Evolutionary conservation across 2,329 filamentous ascomycete species (phyloP), one percentile per base, ranked within the genome.

Genomic region (Coniella vitis): DNA sequence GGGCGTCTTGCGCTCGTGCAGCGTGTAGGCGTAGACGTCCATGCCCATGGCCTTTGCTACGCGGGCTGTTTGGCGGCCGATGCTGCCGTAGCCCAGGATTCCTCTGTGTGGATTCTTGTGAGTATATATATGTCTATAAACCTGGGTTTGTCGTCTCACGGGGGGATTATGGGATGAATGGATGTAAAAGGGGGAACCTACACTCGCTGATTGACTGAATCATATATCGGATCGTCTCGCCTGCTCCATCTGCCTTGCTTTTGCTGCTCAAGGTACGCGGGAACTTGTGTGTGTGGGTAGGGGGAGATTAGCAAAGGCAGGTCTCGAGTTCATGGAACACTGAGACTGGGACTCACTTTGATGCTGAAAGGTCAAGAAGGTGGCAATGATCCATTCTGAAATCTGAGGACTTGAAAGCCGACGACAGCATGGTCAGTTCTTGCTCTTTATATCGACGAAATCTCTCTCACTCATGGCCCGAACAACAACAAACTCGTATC

Each of bases 11-110:
- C 84, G 81, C 1, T 84, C 77, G 21, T 78, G 79, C 0, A 86
- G 81, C 0, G 86, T 91, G 68, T 86, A 90, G 1, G 86, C 87
- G 60, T 89, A 72, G 0, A 91, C 78, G 22, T 80, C 72, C 75
- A 87, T 83, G 16, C 86, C 87, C 57, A 88, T 64, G 2, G 83
- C 82, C 13, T 71, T 72, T 10, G 77, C 77, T 3, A 87, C 73
- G 8, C 74, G 71, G 3, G 75, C 76, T 4, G 67, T 68, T 50
- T 79, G 75, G 0, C 76, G 68, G 8, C 76, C 76, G 46, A 79
- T 78, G 46, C 66, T 68, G 13, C 76, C 75, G 53, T 79, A 79
- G 7, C 76, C 75, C 3, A 79, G 63, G 20, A 79, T 74, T 3
- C 73, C 73, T 40, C 72, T 74, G 53, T 7, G 1, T 9, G 4